These are phyloP conservation scores for Kwoniella bestiolae DNA, from an alignment of 768 basidiomycete species.

Conservation along the genomic window DNA sequence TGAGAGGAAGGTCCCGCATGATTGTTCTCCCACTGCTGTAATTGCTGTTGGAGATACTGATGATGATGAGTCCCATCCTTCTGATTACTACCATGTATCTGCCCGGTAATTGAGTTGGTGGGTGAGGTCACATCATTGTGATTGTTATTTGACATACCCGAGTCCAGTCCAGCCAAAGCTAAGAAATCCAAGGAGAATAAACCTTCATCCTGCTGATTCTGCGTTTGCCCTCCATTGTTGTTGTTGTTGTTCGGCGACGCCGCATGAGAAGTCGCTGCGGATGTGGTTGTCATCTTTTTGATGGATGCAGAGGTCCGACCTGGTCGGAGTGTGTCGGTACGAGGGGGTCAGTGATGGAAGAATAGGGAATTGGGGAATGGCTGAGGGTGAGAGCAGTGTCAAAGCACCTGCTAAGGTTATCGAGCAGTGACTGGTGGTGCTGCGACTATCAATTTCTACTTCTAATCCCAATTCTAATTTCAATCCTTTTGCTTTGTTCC, in stretches of 20 bases:
- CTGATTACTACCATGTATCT: neutral
- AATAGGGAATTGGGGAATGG: too few species aligned
- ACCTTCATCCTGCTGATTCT: constrained; percentile 5
- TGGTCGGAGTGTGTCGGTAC: too few species aligned
- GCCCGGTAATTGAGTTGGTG: neutral
- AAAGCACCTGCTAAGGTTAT: too few species aligned
- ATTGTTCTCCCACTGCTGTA: constrained; percentile 16
- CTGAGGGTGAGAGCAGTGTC: too few species aligned
- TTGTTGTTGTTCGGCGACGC: constrained; percentile 6
- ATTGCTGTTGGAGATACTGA: constrained; percentile 5
- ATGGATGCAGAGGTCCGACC: neutral
- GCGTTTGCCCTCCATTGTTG: neutral
- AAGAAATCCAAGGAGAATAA: constrained; percentile 19
- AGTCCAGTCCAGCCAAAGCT: constrained; percentile 19
- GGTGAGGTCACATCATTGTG: constrained; percentile 11
- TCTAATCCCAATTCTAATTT: too few species aligned
- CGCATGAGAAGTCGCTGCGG: constrained; percentile 15
- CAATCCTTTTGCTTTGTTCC: too few species aligned
- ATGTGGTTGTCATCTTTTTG: too few species aligned
- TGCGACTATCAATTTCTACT: too few species aligned
- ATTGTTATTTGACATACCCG: neutral
- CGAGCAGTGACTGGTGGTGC: too few species aligned
- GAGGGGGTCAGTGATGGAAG: too few species aligned
- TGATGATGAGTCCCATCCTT: neutral
- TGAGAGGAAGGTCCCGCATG: constrained; percentile 18